Evolutionary conservation across 306 rosid genomes (phyloP).

Genomic region (Cyamopsis tetragonoloba): DNA sequence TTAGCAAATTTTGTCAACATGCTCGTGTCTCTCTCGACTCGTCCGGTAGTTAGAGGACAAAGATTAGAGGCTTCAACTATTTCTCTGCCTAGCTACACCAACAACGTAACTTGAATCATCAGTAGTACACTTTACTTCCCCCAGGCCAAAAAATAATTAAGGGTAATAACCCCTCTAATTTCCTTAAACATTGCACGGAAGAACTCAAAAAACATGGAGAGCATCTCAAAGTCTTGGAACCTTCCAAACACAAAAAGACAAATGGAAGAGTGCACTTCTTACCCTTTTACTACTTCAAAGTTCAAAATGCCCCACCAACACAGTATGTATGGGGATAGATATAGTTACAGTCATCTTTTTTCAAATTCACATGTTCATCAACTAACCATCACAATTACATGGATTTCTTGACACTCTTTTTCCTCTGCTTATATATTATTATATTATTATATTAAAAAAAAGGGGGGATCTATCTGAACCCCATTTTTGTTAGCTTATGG

Average conservation of each 20-base stretch:
- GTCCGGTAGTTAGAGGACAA: conserved; percentile 61
- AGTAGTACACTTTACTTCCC: conserved; percentile 25
- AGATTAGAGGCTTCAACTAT: conserved; percentile 34
- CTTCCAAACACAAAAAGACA: conserved; percentile 66
- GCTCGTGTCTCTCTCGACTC: conserved; percentile 51
- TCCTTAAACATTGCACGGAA: background rate
- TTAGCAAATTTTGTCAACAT: conserved; percentile 44
- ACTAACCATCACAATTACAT: conserved; percentile 41
- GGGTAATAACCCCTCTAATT: background rate
- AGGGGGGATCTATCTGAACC: conserved; percentile 51
- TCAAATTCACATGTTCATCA: conserved; percentile 47
- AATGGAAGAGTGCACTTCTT: conserved; percentile 36
- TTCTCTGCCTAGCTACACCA: conserved; percentile 29
- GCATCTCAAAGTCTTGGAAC: conserved; percentile 59
- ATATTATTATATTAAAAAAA: conserved; percentile 18
- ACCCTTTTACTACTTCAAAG: conserved; percentile 44
- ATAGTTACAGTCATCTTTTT: conserved; percentile 52
- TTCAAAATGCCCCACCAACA: conserved; percentile 60
- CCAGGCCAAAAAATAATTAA: background rate
- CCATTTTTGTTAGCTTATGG: conserved; percentile 27
- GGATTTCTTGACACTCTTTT: conserved; percentile 51
- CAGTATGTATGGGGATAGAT: conserved; percentile 49
- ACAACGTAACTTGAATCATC: conserved; percentile 34
- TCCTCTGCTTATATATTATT: conserved; percentile 27
- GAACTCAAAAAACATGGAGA: conserved; percentile 1